A percentile compares a stretch with the other conserved stretches of the same genome.
Evolutionary conservation across 169 alveolate species (phyloP).

Genomic region (Plasmodium sp.): DNA sequence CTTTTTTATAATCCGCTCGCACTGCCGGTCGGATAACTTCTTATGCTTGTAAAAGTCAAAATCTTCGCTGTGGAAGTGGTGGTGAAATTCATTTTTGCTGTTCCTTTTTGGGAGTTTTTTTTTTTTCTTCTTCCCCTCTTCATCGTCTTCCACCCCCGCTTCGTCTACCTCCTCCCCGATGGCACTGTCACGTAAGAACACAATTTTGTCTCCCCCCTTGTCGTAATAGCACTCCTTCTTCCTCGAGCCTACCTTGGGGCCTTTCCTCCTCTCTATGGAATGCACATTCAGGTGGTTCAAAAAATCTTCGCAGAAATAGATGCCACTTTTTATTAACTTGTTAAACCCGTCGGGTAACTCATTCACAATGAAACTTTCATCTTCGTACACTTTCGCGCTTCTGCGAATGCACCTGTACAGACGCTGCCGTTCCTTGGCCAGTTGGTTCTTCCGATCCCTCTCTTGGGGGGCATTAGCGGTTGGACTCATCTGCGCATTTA

Average conservation of each 20-base stretch:
- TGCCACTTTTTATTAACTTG: constrained; percentile 39
- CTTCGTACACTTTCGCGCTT: constrained; percentile 28
- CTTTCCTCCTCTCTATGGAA: constrained; percentile 5
- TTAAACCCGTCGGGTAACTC: constrained; percentile 3
- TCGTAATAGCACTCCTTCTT: constrained; percentile 39
- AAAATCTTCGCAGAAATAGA: constrained; percentile 28
- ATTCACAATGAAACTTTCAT: constrained; percentile 20
- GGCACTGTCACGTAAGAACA: constrained; percentile 11
- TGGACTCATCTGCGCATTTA: not conserved
- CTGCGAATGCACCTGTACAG: not conserved
- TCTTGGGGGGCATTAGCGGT: not conserved
- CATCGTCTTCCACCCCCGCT: not conserved
- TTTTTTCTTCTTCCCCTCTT: not conserved
- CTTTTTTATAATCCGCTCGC: constrained; percentile 39
- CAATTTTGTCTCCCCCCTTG: not conserved
- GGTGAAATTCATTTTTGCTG: constrained; percentile 39
- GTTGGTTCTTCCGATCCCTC: not conserved
- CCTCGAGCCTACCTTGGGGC: constrained; percentile 3
- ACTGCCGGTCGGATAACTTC: constrained; percentile 30
- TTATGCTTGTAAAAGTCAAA: constrained; percentile 27
- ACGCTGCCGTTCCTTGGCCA: not conserved
- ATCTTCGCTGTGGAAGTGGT: constrained; percentile 25
- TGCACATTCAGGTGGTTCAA: constrained; percentile 14
- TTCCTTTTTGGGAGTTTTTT: not conserved
- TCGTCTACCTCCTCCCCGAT: not conserved